phyloP scores from a whole-genome alignment of 2,329 filamentous ascomycete genomes.

The Exserohilum turcica region DNA sequence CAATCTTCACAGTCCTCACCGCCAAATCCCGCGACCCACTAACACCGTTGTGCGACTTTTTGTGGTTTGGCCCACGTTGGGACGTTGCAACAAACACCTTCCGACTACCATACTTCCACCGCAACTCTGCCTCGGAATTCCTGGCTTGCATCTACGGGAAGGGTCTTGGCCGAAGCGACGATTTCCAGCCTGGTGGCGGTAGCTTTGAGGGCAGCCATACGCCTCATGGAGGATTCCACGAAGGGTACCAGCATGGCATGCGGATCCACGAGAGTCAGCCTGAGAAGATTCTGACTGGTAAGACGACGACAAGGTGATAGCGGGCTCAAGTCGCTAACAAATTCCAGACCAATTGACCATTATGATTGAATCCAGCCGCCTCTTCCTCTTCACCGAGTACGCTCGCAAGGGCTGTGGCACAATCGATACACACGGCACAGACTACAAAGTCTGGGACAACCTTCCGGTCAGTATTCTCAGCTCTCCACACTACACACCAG shows the following conservation, averaged over 20 bases:
- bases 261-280: slow-evolving; percentile 51
- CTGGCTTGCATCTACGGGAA: slow-evolving; percentile 46
- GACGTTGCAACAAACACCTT: slow-evolving; percentile 48
- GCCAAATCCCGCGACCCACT: slow-evolving; percentile 46
- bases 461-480: slow-evolving; percentile 43
- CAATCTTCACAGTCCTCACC: slow-evolving; percentile 47
- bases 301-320: too few species aligned
- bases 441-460: slow-evolving; percentile 48
- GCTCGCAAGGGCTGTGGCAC: slow-evolving; percentile 43
- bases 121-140: slow-evolving; percentile 48
- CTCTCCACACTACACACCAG: too few species aligned
- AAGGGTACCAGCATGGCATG: slow-evolving; percentile 55
- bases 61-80: slow-evolving; percentile 49
- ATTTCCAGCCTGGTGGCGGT: slow-evolving; percentile 50
- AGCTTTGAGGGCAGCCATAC: slow-evolving; percentile 47
- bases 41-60: slow-evolving; percentile 46
- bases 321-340: background rate
- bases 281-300: slow-evolving; percentile 50
- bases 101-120: slow-evolving; percentile 48
- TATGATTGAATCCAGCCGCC: slow-evolving; percentile 48
- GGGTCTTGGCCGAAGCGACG: slow-evolving; percentile 49
- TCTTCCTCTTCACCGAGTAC: slow-evolving; percentile 48
- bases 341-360: slow-evolving; percentile 45
- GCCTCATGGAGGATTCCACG: slow-evolving; percentile 49
- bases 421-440: slow-evolving; percentile 43